phyloP scores from a whole-genome alignment of 139 green algal species.

The Diplosphaera chodatii region DNA sequence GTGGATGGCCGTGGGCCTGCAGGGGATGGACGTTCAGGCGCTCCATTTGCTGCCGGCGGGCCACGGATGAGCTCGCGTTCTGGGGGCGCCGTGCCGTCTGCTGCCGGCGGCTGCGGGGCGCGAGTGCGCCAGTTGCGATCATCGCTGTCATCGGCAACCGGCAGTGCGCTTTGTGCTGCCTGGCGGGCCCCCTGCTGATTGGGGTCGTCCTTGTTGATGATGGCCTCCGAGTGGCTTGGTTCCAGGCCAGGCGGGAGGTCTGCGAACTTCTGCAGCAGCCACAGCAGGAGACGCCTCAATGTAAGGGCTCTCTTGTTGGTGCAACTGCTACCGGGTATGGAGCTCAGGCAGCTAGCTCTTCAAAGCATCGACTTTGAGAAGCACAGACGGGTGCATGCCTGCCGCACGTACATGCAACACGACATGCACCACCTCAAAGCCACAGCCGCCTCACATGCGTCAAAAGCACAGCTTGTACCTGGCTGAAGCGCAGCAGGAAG shows the following conservation, averaged over 20 bases:
- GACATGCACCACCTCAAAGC: too few species aligned
- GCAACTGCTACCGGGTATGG: too few species aligned
- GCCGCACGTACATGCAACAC: too few species aligned
- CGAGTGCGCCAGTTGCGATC: constrained; percentile 63
- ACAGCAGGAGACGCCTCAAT: too few species aligned
- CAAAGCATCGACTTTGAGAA: too few species aligned
- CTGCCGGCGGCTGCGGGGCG: constrained; percentile 1
- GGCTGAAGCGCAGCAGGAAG: constrained; percentile 8
- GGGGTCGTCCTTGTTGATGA: constrained; percentile 48
- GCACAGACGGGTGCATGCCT: too few species aligned
- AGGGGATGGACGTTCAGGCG: neutral
- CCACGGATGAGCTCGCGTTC: neutral
- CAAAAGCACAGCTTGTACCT: too few species aligned
- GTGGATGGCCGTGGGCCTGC: neutral
- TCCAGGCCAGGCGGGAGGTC: constrained; percentile 53
- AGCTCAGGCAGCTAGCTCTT: too few species aligned
- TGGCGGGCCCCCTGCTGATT: constrained; percentile 36
- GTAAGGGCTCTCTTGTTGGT: too few species aligned
- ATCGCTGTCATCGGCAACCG: constrained; percentile 47
- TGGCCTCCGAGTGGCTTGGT: constrained; percentile 54
- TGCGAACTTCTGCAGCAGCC: constrained; percentile 47
- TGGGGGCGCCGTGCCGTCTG: constrained; percentile 1
- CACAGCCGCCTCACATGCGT: too few species aligned
- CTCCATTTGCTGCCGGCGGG: constrained; percentile 2
- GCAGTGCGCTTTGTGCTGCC: constrained; percentile 33